Evolutionary conservation across 495 filamentous ascomycete genomes (phyloP), one percentile per base, ranked within the genome.

Genomic region (Hypoxylon rickii): DNA sequence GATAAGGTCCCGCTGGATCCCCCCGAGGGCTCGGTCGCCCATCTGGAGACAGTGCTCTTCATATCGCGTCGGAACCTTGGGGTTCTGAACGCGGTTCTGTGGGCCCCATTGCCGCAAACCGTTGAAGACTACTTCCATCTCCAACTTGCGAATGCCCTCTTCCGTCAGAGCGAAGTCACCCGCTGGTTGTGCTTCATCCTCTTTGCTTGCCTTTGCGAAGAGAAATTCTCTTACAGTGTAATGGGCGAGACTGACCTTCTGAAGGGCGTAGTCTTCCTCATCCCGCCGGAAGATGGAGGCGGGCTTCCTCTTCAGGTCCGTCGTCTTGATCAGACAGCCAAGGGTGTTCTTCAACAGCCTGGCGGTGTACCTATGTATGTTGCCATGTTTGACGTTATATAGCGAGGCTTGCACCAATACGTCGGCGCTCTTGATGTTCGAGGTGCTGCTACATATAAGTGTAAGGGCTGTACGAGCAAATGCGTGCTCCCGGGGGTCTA

Each of bases 161-260:
- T 66, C 51, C 6, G 58, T 49, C 17, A 66, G 22, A 16, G 63
- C 53, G 12, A 63, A 66, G 8, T 61, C 51, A 1, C 46, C 46
- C 3, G 58, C 58, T 11, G 59, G 60, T 29, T 46, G 54, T 17
- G 26, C 53, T 39, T 39, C 5, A 5, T 19, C 54, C 1, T 29
- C 24, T n/a, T 33, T 34, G 31, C 50, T 55, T 6, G 44, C 2
- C 12, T 32, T 10, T 11, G 60, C 60, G 19, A 66, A 68, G n/a
- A 70, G 55, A 16, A 67, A 72, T 46, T 72, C 70, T 21, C 50
- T 64, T 12, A 72, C 70, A 24, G 68, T 70, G 40, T 69, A 72
- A 38, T 70, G 70, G 29, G 68, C 61, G 19, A 69, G n/a, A n/a
- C 18, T 44, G 17, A 47, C 59, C 20, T 47, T 50, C 5, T 63